These are phyloP conservation scores for Tripterygium wilfordii DNA, from an alignment of 177 flowering plant species.

Conservation along the genomic window DNA sequence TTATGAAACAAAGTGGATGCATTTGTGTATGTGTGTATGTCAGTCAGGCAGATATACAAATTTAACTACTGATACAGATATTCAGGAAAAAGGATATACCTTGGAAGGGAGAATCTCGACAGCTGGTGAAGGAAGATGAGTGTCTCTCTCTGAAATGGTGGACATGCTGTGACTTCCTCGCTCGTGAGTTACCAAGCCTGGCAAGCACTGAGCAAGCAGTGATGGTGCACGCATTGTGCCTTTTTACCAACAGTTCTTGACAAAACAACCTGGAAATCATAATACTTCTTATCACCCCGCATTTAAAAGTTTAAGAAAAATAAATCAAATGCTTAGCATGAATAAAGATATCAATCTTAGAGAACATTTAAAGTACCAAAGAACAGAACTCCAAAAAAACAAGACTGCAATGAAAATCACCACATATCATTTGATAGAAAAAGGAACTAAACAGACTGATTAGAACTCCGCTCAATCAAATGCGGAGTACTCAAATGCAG, in stretches of 20 bases:
- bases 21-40: too few species aligned
- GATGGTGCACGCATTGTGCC: slow-evolving; percentile 72
- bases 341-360: too few species aligned
- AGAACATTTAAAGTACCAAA: too few species aligned
- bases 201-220: slow-evolving; percentile 72
- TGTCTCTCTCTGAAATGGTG: slow-evolving; percentile 52
- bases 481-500: too few species aligned
- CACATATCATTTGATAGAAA: too few species aligned
- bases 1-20: too few species aligned
- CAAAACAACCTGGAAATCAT: background rate
- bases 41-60: too few species aligned
- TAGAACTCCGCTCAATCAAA: too few species aligned
- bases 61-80: background rate
- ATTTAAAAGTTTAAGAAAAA: background rate
- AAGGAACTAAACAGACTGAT: too few species aligned
- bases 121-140: slow-evolving; percentile 65
- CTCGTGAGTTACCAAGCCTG: slow-evolving; percentile 63
- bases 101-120: slow-evolving; percentile 90
- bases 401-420: too few species aligned
- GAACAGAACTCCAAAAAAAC: too few species aligned
- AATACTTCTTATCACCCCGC: background rate
- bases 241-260: background rate
- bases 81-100: slow-evolving; percentile 24
- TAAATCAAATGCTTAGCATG: too few species aligned
- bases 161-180: slow-evolving; percentile 46